Percentiles rank a stretch among this genome's conserved stretches.
phyloP scores from a whole-genome alignment of 371 early-diverging fungal genomes.

The Actinomortierella wolfii region DNA sequence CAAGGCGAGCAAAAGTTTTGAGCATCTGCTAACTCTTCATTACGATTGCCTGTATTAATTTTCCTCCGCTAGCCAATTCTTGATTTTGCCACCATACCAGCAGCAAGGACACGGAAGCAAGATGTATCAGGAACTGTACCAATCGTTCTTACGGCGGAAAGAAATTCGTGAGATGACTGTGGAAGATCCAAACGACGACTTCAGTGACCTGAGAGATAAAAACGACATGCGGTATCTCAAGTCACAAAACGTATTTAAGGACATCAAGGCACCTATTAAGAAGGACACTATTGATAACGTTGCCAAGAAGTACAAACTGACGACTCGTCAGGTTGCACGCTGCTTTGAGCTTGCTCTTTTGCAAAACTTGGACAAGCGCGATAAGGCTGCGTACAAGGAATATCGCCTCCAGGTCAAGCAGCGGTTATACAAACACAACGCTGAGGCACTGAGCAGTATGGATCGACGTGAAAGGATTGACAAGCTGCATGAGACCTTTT shows the following conservation, averaged over 20 bases:
- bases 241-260: constrained; percentile 61
- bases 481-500: constrained; percentile 77
- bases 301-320: constrained; percentile 59
- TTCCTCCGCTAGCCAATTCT: constrained; percentile 73
- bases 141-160: constrained; percentile 52
- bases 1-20: background rate
- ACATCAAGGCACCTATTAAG: constrained; percentile 62
- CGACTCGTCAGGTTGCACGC: constrained; percentile 77
- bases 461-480: constrained; percentile 67
- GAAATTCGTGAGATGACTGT: constrained; percentile 77
- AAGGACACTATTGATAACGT: constrained; percentile 50
- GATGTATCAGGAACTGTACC: constrained; percentile 71
- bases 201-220: constrained; percentile 84
- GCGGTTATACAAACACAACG: constrained; percentile 78
- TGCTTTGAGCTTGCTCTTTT: constrained; percentile 81
- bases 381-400: constrained; percentile 53
- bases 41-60: constrained; percentile 5
- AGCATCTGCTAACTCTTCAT: background rate
- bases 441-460: constrained; percentile 52
- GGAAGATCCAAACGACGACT: constrained; percentile 92
- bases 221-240: constrained; percentile 75
- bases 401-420: constrained; percentile 85
- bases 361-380: constrained; percentile 55
- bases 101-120: constrained; percentile 82
- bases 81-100: constrained; percentile 89